These are phyloP conservation scores for Thyridium curvatum DNA, from an alignment of 2,329 filamentous ascomycete species.

Conservation along the genomic window DNA sequence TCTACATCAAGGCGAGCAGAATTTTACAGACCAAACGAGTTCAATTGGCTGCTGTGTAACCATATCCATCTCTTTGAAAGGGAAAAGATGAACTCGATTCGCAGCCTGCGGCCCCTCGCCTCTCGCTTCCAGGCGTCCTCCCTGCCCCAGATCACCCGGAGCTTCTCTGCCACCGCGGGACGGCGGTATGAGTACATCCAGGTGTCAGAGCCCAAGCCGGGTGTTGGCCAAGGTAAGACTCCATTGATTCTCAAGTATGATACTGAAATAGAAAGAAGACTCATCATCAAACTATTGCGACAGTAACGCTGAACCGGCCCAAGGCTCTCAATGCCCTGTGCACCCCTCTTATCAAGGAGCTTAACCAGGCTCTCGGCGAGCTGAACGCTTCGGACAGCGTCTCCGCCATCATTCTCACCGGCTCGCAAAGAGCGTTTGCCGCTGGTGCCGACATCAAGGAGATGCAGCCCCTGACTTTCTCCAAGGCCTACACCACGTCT, in stretches of 20 bases:
- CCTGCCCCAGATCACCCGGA: constrained; percentile 48
- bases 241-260: neutral
- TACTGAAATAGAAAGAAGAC: too few species aligned
- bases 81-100: constrained; percentile 46
- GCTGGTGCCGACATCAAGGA: constrained; percentile 98
- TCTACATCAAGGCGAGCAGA: neutral
- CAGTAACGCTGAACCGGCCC: constrained; percentile 89
- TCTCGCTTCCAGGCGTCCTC: constrained; percentile 52
- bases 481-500: constrained; percentile 76
- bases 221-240: constrained; percentile 75
- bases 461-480: constrained; percentile 90
- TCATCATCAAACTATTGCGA: too few species aligned
- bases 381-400: constrained; percentile 66
- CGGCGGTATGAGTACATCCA: constrained; percentile 72
- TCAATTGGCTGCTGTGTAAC: neutral
- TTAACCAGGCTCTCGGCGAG: constrained; percentile 69
- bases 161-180: constrained; percentile 39
- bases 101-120: constrained; percentile 54
- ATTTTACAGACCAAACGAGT: neutral
- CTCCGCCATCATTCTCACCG: constrained; percentile 77
- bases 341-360: constrained; percentile 83
- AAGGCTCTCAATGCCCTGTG: constrained; percentile 93
- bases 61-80: constrained; percentile 2
- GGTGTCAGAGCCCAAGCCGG: constrained; percentile 76
- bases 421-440: constrained; percentile 84